phyloP scores from a whole-genome alignment of 2,329 filamentous ascomycete genomes.

The Remersonia thermophila region DNA sequence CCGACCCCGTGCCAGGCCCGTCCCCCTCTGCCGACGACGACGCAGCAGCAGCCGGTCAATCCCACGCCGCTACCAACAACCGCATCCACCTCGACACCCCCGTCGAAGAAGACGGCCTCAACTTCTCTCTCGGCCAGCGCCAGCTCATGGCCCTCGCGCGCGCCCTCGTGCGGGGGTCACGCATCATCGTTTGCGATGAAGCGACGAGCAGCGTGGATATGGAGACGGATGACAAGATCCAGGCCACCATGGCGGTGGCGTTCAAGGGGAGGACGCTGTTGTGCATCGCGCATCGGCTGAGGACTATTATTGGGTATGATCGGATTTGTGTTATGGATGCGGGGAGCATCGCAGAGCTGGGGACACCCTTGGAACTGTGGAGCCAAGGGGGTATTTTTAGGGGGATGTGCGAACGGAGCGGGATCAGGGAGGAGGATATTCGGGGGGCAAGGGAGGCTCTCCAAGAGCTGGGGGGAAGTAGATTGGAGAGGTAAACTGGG shows the following conservation, averaged over 20 bases:
- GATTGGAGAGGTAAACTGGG: neutral
- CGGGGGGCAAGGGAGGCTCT: constrained; percentile 23
- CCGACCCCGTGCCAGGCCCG: constrained; percentile 22
- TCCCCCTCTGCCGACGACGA: constrained; percentile 19
- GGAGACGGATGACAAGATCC: constrained; percentile 93
- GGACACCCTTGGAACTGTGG: constrained; percentile 61
- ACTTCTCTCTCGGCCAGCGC: constrained; percentile 89
- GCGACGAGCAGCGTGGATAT: constrained; percentile 89
- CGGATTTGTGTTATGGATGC: constrained; percentile 94
- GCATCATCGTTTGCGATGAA: constrained; percentile 95
- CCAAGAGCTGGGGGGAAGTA: constrained; percentile 3
- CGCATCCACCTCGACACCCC: constrained; percentile 71
- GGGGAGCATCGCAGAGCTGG: constrained; percentile 77
- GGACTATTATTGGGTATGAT: constrained; percentile 89
- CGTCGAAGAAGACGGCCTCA: constrained; percentile 90
- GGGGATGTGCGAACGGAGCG: constrained; percentile 79
- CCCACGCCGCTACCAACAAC: constrained; percentile 19
- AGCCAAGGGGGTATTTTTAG: constrained; percentile 63
- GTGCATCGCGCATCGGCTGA: constrained; percentile 83
- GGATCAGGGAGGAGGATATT: constrained; percentile 53
- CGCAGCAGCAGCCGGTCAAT: constrained; percentile 21
- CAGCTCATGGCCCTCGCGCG: constrained; percentile 91
- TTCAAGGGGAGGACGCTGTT: constrained; percentile 81
- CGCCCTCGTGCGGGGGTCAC: constrained; percentile 73
- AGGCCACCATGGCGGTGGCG: constrained; percentile 70